A percentile compares a stretch with the other conserved stretches of the same genome.
Evolutionary conservation across 108 stramenopile species (phyloP).

Genomic region (Stephanodiscus minutulus): DNA sequence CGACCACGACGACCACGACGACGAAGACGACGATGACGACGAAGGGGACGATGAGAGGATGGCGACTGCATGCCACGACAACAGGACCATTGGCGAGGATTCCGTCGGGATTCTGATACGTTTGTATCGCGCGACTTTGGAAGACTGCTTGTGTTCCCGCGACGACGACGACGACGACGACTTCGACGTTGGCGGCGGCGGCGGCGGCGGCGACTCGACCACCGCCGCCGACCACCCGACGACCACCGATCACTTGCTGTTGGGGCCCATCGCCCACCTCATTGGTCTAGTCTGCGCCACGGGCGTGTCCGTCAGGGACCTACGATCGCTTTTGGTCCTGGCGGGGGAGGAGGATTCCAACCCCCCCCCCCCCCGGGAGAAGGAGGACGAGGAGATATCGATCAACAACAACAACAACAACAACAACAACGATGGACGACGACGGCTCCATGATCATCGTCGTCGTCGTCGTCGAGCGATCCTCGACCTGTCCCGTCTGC

Average conservation of each 20-base stretch:
- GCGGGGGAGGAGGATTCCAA: constrained; percentile 13
- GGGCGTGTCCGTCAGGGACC: constrained; percentile 46
- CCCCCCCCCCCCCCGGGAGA: not conserved
- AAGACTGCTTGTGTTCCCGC: constrained; percentile 12
- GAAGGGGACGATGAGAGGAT: constrained; percentile 6
- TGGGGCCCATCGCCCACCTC: constrained; percentile 60
- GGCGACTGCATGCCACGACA: not conserved
- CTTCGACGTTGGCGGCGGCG: too few relatives aligned
- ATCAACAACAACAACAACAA: too few relatives aligned
- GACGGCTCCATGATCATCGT: too few relatives aligned
- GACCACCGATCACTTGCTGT: constrained; percentile 31
- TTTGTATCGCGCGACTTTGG: constrained; percentile 22
- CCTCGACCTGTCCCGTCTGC: constrained; percentile 39
- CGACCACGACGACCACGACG: not conserved
- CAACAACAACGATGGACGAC: too few relatives aligned
- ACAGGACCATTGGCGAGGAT: not conserved
- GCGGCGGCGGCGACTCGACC: not conserved
- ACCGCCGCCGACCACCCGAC: not conserved
- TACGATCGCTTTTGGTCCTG: constrained; percentile 52
- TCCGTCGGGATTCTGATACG: constrained; percentile 26
- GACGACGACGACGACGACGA: not conserved
- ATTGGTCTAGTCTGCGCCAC: constrained; percentile 59
- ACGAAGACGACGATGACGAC: not conserved
- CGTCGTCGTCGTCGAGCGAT: constrained; percentile 4
- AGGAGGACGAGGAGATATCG: not conserved